Evolutionary conservation across 371 early-diverging fungal genomes (phyloP), one percentile per base, ranked within the genome.

Genomic region (Gilbertella persicaria): DNA sequence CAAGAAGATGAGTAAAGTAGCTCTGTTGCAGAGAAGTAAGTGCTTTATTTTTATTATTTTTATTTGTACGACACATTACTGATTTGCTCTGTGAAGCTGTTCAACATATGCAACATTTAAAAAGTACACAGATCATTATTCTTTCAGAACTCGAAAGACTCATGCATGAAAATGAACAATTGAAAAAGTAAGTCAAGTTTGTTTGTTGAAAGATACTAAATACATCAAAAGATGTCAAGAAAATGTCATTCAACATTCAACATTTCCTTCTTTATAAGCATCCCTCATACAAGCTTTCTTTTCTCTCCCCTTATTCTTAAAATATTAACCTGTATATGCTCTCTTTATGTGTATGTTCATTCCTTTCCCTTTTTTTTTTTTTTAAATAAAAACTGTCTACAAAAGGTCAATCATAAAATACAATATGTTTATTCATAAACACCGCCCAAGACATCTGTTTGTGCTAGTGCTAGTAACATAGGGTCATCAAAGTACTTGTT

Each of bases 401-500:
- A n/a, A n/a, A n/a, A n/a, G n/a, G n/a, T n/a, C n/a, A n/a, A n/a
- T n/a, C n/a, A n/a, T n/a, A 45, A 46, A 46, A 19, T 26, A 25
- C 24, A 43, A 29, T 26, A 25, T 35, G 17, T 53, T 42, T 50
- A 55, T 48, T 62, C 49, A 37, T 53, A 49, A 9, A 53, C 39
- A 41, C 65, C 68, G 39, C 70, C 70, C 42, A 75, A 60, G 25
- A 80, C 62, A 53, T 79, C 75, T 23, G 71, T 73, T 54, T 86
- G 79, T 19, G 84, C 86, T 58, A 86, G 49, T 59, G 80, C 79
- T 33, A 84, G 52, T 30, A 89, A 53, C 91, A 92, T 88, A 4
- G 92, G 91, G 67, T 96, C 96, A 60, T 97, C 98, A 73, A 97
- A 93, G 79, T 88, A 96, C 73, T 96, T 95, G 71, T 90, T 92